Evolutionary conservation across 495 filamentous ascomycete species (phyloP), one percentile per base, ranked within the genome.

Genomic region (Trichocladium antarcticum): DNA sequence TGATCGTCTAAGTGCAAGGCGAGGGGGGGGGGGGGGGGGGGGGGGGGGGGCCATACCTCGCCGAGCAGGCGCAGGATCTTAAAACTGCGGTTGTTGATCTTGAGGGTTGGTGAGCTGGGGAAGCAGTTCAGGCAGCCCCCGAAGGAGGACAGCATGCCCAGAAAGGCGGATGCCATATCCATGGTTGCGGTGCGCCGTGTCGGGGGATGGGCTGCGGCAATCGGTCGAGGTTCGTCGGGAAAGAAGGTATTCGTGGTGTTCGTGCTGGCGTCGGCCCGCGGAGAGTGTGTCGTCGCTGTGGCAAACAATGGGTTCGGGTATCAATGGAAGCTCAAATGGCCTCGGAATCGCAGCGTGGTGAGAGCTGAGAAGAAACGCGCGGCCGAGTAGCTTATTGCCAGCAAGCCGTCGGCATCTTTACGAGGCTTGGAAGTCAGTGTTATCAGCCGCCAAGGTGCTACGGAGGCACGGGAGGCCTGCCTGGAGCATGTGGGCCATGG

Each of bases 81-180:
- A 75, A 95, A 95, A 67, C 80, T 89, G 42, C 87, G 82, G 57
- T 76, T 86, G 68, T 97, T 96, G 72, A 98, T 94, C 62, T 90
- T 92, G 49, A 98, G 73, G 56, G 89, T 86, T 46, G 92, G 92
- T 39, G 87, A 87, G 56, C 85, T 83, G 15, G 93, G 89, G 61
- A 96, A 96, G 67, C 93, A 98, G 69, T 80, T 86, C 70, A 96
- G 79, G 75, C 90, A 97, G 68, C 85, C 89, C 46, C 85, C 87
- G 46, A 98, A 77, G 46, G 87, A 89, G 64, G 88, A 95, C 47
- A 96, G 67, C 15, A 93, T 72, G 65, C 97, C 92, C 53, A 88
- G 80, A 42, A 96, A 76, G 61, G 88, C 81, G 63, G 90, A 84
- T 53, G 86, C 76, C 87, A 93, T 92, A 63, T 55, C 65, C 27